Base-by-base conservation (phyloP, 176 grass and related monocot species). In the Musa itinerans region DNA sequence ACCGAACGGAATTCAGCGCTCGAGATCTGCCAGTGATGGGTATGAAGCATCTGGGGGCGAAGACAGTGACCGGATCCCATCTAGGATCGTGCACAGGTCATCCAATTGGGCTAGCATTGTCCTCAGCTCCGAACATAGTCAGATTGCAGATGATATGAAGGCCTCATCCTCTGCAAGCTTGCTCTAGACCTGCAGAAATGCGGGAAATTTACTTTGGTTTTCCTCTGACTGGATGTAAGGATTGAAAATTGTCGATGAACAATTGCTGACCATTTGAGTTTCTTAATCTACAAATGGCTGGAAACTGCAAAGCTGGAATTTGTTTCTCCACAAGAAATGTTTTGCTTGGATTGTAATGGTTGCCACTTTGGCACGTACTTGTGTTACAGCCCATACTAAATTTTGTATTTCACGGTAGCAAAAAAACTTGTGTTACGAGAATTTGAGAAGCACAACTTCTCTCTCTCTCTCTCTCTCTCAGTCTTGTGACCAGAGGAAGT, bases 31-130 rank as follows among this genome's bases (percentile, higher is more conserved):
- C 0, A 99, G 96, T 2, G 96, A 99, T 1, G 96, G 96, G 0
- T 94, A 95, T 54, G 96, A 99, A 79, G 96, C 96, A 53, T 99
- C 96, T 2, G 96, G 96, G 64, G 96, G 95, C 3, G 96, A 99
- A 75, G 96, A 99, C 74, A 93, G 90, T 3, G 91, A 99, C 56
- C 83, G 91, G 19, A 94, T 99, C 55, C 96, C 96, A 0, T 99
- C 96, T 0, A 90, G 96, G 59, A 99, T 94, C 23, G 90, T 99
- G 50, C 95, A 99, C 74, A 84, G 95, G 58, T 94, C 95, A 0
- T 77, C 91, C 9, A 94, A 94, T 52, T 99, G 95, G 95, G 65
- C 89, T 1, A 87, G 63, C 61, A 80, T 80, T 22, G 22, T 89
- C 16, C 62, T 96, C 1, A 54, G 71, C 68, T 87, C 83, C 1